Conservation (phyloP, 305 asterid species). For the Fraxinus platypoda region DNA sequence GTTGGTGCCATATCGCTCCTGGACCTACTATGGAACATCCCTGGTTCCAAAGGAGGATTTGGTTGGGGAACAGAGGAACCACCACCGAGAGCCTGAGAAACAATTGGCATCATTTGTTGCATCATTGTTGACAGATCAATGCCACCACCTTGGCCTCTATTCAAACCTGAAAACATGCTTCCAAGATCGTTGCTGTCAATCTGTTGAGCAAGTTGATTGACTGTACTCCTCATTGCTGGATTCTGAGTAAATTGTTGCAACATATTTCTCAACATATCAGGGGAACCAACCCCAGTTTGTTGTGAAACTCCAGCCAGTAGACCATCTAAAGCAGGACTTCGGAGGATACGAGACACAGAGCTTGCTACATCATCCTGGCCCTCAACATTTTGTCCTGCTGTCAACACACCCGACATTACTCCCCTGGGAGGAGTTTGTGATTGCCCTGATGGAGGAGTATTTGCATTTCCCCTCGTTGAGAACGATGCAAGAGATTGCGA, state of each 20-base stretch:
- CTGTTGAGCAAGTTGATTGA: conserved; percentile 84
- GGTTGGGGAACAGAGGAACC: conserved; percentile 39
- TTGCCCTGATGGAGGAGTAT: conserved; percentile 29
- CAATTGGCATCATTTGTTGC: conserved; percentile 96
- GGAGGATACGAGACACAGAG: conserved; percentile 69
- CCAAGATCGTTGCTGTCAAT: conserved; percentile 68
- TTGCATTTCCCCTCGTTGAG: conserved; percentile 32
- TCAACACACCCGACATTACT: conserved; percentile 22
- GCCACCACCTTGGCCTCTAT: conserved; percentile 63
- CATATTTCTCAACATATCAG: conserved; percentile 72
- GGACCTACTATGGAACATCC: conserved; percentile 25
- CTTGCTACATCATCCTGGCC: conserved; percentile 45
- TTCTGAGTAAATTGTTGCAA: conserved; percentile 70
- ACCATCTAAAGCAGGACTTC: conserved; percentile 66
- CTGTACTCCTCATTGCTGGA: conserved; percentile 77
- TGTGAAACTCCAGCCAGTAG: conserved; percentile 79
- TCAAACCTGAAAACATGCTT: conserved; percentile 64
- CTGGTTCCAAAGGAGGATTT: conserved; percentile 27
- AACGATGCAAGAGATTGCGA: conserved; percentile 68
- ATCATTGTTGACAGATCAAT: conserved; percentile 75
- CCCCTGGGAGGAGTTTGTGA: conserved; percentile 25
- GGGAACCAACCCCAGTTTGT: conserved; percentile 81
- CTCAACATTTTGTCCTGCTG: conserved; percentile 33
- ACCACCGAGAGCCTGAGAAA: conserved; percentile 77
- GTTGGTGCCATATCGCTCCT: conserved; percentile 25